Evolutionary conservation across 192 early-diverging fungal species (phyloP).

Genomic region (Linnemannia schmuckeri): DNA sequence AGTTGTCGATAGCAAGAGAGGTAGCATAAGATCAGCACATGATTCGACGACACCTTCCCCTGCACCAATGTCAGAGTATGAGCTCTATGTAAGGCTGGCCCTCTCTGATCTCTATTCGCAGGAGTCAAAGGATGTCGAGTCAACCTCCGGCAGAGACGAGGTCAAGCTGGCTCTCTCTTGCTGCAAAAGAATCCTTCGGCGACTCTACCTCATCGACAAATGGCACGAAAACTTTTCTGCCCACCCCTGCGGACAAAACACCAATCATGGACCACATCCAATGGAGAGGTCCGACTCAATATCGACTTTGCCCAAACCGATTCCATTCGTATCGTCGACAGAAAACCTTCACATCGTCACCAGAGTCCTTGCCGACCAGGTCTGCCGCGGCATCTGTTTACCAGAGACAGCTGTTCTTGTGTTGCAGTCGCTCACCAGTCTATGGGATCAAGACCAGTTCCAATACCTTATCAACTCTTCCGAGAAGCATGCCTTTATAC

Average conservation of each 20-base stretch:
- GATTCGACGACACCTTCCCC: neutral
- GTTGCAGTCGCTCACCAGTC: conserved; percentile 35
- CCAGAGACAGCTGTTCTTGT: conserved; percentile 43
- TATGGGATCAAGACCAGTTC: conserved; percentile 34
- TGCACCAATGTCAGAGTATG: conserved; percentile 31
- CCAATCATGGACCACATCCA: neutral
- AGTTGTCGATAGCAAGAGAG: neutral
- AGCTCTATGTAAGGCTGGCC: conserved; percentile 23
- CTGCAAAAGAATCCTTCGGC: conserved; percentile 32
- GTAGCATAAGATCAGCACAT: neutral
- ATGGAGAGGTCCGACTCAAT: neutral
- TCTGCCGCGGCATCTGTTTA: conserved; percentile 36
- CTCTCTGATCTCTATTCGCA: conserved; percentile 27
- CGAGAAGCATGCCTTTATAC: neutral
- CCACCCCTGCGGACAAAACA: neutral
- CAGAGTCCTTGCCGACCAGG: conserved; percentile 44
- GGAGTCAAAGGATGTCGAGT: neutral
- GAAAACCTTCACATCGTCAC: conserved; percentile 41
- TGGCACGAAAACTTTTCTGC: neutral
- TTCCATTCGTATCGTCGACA: conserved; percentile 17
- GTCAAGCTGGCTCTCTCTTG: neutral
- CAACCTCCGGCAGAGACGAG: neutral
- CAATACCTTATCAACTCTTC: conserved; percentile 30
- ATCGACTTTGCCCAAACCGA: conserved; percentile 4
- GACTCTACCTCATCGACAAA: conserved; percentile 31